Conservation (phyloP, 1,284 basidiomycete species). For the Apiotrichum veenhuisii region DNA sequence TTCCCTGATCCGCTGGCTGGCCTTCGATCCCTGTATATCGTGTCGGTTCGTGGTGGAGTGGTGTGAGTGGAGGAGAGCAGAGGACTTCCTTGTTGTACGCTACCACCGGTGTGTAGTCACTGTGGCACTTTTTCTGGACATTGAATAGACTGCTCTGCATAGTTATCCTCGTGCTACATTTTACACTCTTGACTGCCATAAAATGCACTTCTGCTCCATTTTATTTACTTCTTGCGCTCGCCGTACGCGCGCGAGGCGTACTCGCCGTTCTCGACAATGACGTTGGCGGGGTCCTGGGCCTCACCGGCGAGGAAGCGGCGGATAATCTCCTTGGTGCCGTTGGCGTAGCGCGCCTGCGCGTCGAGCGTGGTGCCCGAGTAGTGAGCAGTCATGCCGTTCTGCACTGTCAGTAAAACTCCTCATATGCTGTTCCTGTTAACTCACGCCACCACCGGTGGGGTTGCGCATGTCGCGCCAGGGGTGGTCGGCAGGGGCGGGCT, state of each 20-base stretch:
- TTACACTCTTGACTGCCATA: background rate
- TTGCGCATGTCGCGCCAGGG: constrained; percentile 80
- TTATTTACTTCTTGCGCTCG: constrained; percentile 16
- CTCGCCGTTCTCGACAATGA: constrained; percentile 67
- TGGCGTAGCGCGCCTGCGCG: constrained; percentile 83
- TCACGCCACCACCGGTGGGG: constrained; percentile 75
- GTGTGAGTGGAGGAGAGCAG: too few species aligned
- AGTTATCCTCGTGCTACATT: background rate
- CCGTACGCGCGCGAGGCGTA: constrained; percentile 20
- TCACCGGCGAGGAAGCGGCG: constrained; percentile 68
- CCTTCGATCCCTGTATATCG: too few species aligned
- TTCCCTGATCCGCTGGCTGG: too few species aligned
- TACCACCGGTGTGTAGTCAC: too few species aligned
- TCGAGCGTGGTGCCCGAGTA: constrained; percentile 88
- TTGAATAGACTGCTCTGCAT: too few species aligned
- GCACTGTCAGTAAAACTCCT: too few species aligned
- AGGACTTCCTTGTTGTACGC: too few species aligned
- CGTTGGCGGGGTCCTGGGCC: constrained; percentile 69
- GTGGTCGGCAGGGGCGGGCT: constrained; percentile 81
- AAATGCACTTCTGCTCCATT: background rate
- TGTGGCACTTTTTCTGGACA: too few species aligned
- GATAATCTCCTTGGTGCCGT: constrained; percentile 74
- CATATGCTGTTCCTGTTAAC: too few species aligned
- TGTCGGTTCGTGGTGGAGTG: too few species aligned
- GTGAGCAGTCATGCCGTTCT: constrained; percentile 48